A percentile compares a stretch with the other conserved stretches of the same genome.
Conservation (phyloP, 768 basidiomycete species). For the Leccinum ochraceum region DNA sequence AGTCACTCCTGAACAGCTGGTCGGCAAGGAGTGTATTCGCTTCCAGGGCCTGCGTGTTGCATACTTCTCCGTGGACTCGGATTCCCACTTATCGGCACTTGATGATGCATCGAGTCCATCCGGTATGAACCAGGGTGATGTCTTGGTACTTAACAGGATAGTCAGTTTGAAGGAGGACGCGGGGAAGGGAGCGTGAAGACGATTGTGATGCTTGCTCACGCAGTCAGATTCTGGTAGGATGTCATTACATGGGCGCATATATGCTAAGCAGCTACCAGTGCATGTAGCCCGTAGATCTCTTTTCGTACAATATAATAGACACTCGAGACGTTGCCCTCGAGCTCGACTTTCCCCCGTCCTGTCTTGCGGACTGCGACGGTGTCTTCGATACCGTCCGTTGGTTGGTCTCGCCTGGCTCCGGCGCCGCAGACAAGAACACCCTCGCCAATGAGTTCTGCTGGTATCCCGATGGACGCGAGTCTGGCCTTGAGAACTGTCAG, state of each 20-base stretch:
- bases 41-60: conserved; percentile 97
- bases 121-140: conserved; percentile 66
- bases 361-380: conserved; percentile 89
- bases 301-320: conserved; percentile 87
- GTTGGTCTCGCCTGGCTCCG: conserved; percentile 46
- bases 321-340: conserved; percentile 87
- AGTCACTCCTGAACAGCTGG: conserved; percentile 71
- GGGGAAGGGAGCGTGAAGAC: conserved; percentile 52
- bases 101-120: conserved; percentile 48
- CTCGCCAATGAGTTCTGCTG: conserved; percentile 95
- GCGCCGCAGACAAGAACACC: conserved; percentile 89
- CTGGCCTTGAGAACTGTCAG: conserved; percentile 85
- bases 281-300: conserved; percentile 90
- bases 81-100: conserved; percentile 67
- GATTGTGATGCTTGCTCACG: neutral
- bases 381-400: conserved; percentile 52
- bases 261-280: conserved; percentile 70
- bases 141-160: conserved; percentile 85
- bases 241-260: conserved; percentile 9
- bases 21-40: conserved; percentile 89
- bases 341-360: conserved; percentile 78
- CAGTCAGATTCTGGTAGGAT: conserved; percentile 4
- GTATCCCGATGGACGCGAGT: conserved; percentile 71
- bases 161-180: conserved; percentile 95
- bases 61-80: conserved; percentile 93